Base-by-base conservation (phyloP, 2,329 filamentous ascomycete genomes). In the Xylariales sp. region DNA sequence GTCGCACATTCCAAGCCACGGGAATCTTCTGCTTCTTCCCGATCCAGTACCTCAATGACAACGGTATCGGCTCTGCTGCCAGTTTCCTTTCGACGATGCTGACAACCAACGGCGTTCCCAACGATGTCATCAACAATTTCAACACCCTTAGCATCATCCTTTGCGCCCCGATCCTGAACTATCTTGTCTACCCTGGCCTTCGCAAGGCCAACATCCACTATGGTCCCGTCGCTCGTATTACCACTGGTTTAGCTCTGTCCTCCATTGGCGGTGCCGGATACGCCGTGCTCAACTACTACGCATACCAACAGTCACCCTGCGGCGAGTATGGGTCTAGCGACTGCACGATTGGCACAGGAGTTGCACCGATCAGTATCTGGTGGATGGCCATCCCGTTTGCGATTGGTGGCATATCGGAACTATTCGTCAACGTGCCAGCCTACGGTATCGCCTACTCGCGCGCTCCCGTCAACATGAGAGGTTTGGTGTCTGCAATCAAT, bases 11-110 rank as follows among this genome's bases (percentile, higher is more conserved):
- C 50, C 68, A 74, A 48, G 75, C 75, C 9, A 77, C 73, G 43
- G 78, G 80, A n/a, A 84, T 78, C 55, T 64, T 76, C 46, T 76
- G 71, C 61, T 76, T 69, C 57, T 67, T 67, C 56, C 66, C 72
- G 50, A 57, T 69, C 52, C 53, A 70, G 51, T 65, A 61, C 50
- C 51, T 68, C 38, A 69, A 69, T 56, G 65, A 69, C 54, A 65
- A 66, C 45, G 74, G 75, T 50, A 66, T 79, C 20, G 75, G 75
- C 12, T 62, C 62, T 4, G 63, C 74, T 0, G 63, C 68, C 14
- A 70, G 58, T 33, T 74, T 69, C 56, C 56, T 74, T 53, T 66
- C 61, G 9, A 72, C 70, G 10, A 69, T 70, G 48, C 57, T 76
- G 57, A 59, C 56, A 5, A 74, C 70, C 8, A 63, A 72, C 39